Evolutionary conservation across 1,284 basidiomycete species (phyloP), one percentile per base, ranked within the genome.

Genomic region (Golubevia pallescens): DNA sequence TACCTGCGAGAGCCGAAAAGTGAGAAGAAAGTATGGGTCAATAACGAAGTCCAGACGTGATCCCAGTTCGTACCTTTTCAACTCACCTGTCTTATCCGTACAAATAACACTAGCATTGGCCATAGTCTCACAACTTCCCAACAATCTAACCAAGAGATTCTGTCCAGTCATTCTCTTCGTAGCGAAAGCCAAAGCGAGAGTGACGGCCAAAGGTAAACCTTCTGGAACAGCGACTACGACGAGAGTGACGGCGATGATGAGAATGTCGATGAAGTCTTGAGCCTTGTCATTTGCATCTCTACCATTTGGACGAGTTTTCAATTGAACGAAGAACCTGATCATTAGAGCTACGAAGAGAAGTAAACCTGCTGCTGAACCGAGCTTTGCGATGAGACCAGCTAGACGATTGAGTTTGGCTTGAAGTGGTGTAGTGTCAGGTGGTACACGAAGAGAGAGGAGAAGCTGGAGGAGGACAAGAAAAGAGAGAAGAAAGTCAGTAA

Each of bases 51-150:
- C 52, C 20, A 58, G 38, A 42, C 13, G 16, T 24, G 34, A 2
- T 93, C 58, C 93, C 93, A n/a, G n/a, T n/a, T n/a, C n/a, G n/a
- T n/a, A n/a, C n/a, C n/a, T n/a, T n/a, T n/a, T n/a, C n/a, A n/a
- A n/a, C n/a, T 34, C 55, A 57, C 42, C 82, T 1, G 95, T 96
- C 88, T 97, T 97, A 88, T 97, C 94, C 20, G 95, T 97, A 87
- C 95, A 97, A 28, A 97, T 90, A 69, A 97, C 95, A 21, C 92
- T 96, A 13, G 95, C 93, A 84, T 98, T 97, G 38, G 93, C 96
- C 95, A 98, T 99, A 5, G 94, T 98, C 88, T 98, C 96, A 86
- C 96, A 99, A 24, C 94, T 94, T 13, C 94, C 93, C 42, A 99
- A 90, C 1, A 98, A 92, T 71, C 96, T 94, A 19, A 99, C 96